Percentiles rank a stretch among this genome's conserved stretches.
Evolutionary conservation across 805 yeast genomes (phyloP).

Genomic region (Pichia paraexigua): DNA sequence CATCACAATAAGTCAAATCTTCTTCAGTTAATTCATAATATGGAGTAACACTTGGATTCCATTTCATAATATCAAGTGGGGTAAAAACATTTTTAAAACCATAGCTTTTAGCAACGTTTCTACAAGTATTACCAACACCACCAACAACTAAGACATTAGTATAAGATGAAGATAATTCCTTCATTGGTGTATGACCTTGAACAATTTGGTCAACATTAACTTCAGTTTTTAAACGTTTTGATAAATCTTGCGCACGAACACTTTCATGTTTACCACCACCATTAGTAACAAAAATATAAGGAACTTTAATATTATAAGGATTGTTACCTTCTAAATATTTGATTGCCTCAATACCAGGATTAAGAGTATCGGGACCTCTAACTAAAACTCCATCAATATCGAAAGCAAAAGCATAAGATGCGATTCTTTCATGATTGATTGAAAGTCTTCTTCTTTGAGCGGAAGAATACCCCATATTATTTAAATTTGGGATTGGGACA

Average conservation of each 20-base stretch:
- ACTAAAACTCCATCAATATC: constrained; percentile 90
- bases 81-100: constrained; percentile 80
- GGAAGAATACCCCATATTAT: not conserved
- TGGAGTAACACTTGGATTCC: constrained; percentile 84
- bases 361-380: constrained; percentile 77
- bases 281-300: constrained; percentile 80
- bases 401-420: constrained; percentile 83
- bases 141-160: constrained; percentile 80
- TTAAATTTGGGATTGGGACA: not conserved
- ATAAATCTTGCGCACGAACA: constrained; percentile 64
- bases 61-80: constrained; percentile 73
- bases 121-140: constrained; percentile 78
- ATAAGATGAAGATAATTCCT: constrained; percentile 60
- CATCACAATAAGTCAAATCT: constrained; percentile 46
- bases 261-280: constrained; percentile 87
- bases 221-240: constrained; percentile 48
- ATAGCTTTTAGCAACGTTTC: constrained; percentile 73
- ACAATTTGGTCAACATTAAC: constrained; percentile 74
- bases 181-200: constrained; percentile 94
- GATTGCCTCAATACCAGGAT: constrained; percentile 70
- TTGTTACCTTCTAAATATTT: constrained; percentile 69
- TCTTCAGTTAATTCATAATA: constrained; percentile 73
- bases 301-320: constrained; percentile 67
- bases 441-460: not conserved
- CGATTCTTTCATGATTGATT: constrained; percentile 65